Percentiles rank a stretch among this genome's conserved stretches.
Conservation (phyloP, 495 filamentous ascomycete species). For the Penicillium nucicola region DNA sequence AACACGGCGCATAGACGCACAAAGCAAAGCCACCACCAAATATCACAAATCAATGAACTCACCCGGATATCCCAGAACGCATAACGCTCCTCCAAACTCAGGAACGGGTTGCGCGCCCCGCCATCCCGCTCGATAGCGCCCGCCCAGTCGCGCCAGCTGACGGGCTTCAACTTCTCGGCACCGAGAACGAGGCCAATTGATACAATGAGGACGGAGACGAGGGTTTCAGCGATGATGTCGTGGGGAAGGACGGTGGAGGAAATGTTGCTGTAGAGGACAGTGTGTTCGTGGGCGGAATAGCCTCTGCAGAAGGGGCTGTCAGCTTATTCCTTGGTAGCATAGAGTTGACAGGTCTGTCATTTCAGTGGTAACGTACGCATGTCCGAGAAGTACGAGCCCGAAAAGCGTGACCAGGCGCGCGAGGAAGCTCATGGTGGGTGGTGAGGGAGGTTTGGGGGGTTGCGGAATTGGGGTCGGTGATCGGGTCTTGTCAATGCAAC, state of each 20-base stretch:
- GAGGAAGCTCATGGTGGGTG: constrained; percentile 58
- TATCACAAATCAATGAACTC: constrained; percentile 32
- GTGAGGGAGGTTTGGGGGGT: constrained; percentile 5
- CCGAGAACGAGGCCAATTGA: constrained; percentile 70
- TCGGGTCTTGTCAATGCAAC: background rate
- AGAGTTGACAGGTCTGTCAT: background rate
- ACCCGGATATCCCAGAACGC: constrained; percentile 72
- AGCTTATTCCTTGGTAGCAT: background rate
- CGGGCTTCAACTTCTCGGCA: constrained; percentile 67
- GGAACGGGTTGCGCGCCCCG: constrained; percentile 48
- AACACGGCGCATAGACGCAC: background rate
- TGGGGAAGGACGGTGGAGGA: constrained; percentile 57
- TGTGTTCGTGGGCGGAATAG: constrained; percentile 85
- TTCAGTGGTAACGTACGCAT: constrained; percentile 58
- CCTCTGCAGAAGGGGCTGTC: constrained; percentile 48
- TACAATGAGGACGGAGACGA: constrained; percentile 60
- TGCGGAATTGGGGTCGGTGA: constrained; percentile 12
- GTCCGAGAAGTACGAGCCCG: constrained; percentile 64
- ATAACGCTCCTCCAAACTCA: constrained; percentile 54
- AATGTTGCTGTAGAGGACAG: constrained; percentile 60
- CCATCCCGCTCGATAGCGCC: constrained; percentile 74
- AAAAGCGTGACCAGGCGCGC: constrained; percentile 61
- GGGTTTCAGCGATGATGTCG: constrained; percentile 65
- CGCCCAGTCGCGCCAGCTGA: constrained; percentile 81
- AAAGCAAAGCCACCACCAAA: constrained; percentile 38